Evolutionary conservation across 306 rosid species (phyloP).

Genomic region (Sicyos edulis): DNA sequence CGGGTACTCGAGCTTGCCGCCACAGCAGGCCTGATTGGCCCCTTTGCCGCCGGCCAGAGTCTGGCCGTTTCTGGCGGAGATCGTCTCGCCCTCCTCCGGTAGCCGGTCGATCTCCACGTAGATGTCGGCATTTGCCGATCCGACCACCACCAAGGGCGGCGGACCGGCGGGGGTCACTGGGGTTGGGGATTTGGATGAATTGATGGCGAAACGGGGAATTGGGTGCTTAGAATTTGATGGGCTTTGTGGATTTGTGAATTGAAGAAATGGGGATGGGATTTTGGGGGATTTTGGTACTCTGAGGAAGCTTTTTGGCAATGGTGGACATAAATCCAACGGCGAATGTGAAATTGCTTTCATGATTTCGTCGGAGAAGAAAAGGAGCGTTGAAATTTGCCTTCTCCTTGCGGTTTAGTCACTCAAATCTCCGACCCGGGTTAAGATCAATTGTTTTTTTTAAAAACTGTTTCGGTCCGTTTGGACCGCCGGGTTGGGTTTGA

Average conservation of each 20-base stretch:
- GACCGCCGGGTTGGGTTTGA: too few relatives aligned
- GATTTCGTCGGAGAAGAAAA: slow-evolving; percentile 7
- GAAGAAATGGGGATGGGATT: slow-evolving; percentile 31
- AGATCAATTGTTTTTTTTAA: too few relatives aligned
- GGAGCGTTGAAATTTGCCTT: not conserved
- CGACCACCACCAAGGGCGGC: slow-evolving; percentile 69
- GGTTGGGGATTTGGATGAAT: slow-evolving; percentile 30
- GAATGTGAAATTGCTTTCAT: not conserved
- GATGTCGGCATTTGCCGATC: slow-evolving; percentile 86
- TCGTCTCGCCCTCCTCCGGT: slow-evolving; percentile 63
- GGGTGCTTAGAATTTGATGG: slow-evolving; percentile 26
- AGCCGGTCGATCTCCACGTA: slow-evolving; percentile 72
- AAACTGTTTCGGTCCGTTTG: too few relatives aligned
- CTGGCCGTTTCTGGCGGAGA: slow-evolving; percentile 59
- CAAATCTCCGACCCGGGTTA: too few relatives aligned
- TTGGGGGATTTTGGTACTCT: slow-evolving; percentile 4
- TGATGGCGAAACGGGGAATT: slow-evolving; percentile 31
- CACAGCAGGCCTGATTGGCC: slow-evolving; percentile 78
- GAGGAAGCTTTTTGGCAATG: not conserved
- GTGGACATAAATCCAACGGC: not conserved
- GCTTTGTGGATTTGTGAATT: slow-evolving; percentile 29
- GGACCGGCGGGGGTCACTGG: slow-evolving; percentile 20
- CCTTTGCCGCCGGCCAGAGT: slow-evolving; percentile 86
- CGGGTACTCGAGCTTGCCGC: slow-evolving; percentile 63
- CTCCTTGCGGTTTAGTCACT: too few relatives aligned